These are phyloP conservation scores for Blastosporella zonata DNA, from an alignment of 1,284 basidiomycete genomes.

Conservation along the genomic window DNA sequence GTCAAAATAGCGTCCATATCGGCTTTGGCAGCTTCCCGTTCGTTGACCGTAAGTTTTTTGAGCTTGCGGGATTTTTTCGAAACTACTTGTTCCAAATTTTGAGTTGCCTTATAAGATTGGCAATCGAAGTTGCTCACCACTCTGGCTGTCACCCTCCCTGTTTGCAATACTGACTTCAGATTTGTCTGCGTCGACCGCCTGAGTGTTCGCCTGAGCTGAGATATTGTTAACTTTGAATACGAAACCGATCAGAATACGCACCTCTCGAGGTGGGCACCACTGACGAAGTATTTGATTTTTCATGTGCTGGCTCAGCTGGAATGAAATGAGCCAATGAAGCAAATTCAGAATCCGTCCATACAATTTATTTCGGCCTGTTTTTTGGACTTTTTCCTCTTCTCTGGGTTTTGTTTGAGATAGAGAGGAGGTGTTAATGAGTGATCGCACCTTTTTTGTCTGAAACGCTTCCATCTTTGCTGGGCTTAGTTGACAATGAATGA, in stretches of 20 bases:
- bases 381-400: constrained; percentile 9
- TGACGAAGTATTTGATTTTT: neutral
- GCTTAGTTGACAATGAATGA: neutral
- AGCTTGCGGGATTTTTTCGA: constrained; percentile 2
- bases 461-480: neutral
- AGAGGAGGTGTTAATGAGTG: neutral
- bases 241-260: neutral
- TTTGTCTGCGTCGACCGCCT: neutral
- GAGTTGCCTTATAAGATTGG: neutral
- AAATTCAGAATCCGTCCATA: neutral
- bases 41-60: constrained; percentile 11
- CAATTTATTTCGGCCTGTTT: constrained; percentile 3
- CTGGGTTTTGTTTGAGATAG: constrained; percentile 4
- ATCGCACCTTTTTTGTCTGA: constrained; percentile 5
- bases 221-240: neutral
- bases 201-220: neutral
- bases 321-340: neutral
- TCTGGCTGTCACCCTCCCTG: neutral
- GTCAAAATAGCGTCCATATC: constrained; percentile 15
- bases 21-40: constrained; percentile 14
- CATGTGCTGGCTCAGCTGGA: neutral
- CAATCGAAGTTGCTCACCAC: neutral
- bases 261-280: neutral
- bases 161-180: neutral
- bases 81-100: constrained; percentile 2